Evolutionary conservation across 768 basidiomycete species (phyloP).

Genomic region (Tylopilus subfusipes): DNA sequence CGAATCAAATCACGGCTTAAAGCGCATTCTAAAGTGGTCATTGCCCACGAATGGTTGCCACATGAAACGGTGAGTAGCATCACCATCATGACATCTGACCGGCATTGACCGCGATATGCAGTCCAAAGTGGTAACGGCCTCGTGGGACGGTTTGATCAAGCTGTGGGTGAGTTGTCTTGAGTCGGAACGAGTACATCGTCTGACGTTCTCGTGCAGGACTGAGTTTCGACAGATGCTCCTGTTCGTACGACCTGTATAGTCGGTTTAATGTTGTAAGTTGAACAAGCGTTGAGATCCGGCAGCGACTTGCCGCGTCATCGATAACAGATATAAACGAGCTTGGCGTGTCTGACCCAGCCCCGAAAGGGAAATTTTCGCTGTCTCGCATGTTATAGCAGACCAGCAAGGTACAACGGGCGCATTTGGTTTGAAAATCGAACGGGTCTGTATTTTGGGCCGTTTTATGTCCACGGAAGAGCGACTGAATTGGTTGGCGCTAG

Average conservation of each 20-base stretch:
- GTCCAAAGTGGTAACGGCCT: conserved; percentile 96
- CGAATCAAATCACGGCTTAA: conserved; percentile 87
- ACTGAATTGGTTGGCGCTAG: conserved; percentile 3
- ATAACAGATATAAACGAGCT: conserved; percentile 3
- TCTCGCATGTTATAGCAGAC: conserved; percentile 1
- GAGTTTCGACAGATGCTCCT: conserved; percentile 9
- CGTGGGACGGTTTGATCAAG: conserved; percentile 98
- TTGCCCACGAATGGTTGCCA: conserved; percentile 96
- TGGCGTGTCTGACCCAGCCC: neutral
- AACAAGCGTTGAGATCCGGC: neutral
- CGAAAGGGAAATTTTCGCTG: no score
- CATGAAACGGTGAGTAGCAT: conserved; percentile 81
- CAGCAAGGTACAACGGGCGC: neutral
- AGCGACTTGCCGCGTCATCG: neutral
- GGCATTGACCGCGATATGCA: conserved; percentile 33
- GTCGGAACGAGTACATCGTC: neutral
- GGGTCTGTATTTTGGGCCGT: neutral
- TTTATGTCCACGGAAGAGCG: neutral
- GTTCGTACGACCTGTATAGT: conserved; percentile 2
- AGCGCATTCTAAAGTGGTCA: conserved; percentile 95
- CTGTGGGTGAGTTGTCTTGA: conserved; percentile 72
- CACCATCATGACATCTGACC: neutral
- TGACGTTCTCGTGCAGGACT: conserved; percentile 28
- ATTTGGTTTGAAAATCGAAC: neutral
- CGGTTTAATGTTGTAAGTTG: conserved; percentile 2